phyloP scores from a whole-genome alignment of 2,329 filamentous ascomycete species.

The Hymenoscyphus albidus region DNA sequence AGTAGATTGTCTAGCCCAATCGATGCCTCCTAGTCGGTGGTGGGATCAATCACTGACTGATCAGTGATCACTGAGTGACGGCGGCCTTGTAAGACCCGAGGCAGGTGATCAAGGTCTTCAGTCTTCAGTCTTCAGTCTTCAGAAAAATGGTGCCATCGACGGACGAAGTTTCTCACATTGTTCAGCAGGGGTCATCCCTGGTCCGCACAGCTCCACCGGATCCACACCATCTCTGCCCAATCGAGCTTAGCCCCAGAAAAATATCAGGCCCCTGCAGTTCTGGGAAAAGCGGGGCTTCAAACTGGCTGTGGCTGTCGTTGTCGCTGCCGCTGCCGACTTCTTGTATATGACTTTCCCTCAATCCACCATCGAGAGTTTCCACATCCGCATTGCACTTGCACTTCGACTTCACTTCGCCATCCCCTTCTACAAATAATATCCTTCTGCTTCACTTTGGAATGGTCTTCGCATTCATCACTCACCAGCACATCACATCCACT shows the following conservation, averaged over 20 bases:
- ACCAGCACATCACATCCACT: slow-evolving; percentile 23
- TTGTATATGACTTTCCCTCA: slow-evolving; percentile 19
- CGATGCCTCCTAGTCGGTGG: too few species aligned
- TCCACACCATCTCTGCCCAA: too few species aligned
- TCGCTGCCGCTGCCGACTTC: neutral
- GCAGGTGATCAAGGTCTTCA: neutral
- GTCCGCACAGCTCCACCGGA: too few species aligned
- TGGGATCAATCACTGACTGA: neutral
- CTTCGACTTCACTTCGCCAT: neutral
- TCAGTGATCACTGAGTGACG: neutral
- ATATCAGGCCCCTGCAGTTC: too few species aligned
- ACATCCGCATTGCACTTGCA: neutral
- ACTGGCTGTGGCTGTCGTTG: too few species aligned
- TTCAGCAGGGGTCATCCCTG: too few species aligned
- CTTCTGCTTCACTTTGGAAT: slow-evolving; percentile 8
- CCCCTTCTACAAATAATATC: slow-evolving; percentile 5
- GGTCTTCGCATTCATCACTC: slow-evolving; percentile 6
- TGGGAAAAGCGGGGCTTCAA: too few species aligned
- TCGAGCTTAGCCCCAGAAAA: too few species aligned
- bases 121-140: neutral
- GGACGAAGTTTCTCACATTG: too few species aligned
- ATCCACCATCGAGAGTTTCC: neutral
- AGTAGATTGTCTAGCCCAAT: too few species aligned
- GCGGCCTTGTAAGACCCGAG: neutral
- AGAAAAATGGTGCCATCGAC: neutral